Conservation (phyloP, 768 basidiomycete species). For the Exidia glandulosa region DNA sequence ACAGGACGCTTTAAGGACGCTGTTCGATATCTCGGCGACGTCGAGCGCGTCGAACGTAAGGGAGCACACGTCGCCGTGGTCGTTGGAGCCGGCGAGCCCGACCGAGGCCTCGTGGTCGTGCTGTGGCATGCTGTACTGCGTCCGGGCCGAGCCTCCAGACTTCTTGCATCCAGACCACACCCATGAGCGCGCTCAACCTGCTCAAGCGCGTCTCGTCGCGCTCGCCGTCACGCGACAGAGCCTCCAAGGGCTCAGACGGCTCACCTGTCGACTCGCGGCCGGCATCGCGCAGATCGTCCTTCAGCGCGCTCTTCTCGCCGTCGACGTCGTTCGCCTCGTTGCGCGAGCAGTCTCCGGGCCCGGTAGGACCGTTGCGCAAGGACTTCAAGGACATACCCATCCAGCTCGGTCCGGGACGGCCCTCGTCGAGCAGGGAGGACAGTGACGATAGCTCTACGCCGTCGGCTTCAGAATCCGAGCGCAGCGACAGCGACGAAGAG, state of each 20-base stretch:
- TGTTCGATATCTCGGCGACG: slow-evolving; percentile 42
- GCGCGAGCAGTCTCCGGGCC: background rate
- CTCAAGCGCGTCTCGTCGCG: background rate
- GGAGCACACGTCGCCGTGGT: slow-evolving; percentile 24
- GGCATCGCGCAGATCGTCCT: background rate
- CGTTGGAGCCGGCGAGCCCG: background rate
- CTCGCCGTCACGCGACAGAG: background rate
- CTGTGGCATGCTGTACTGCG: background rate
- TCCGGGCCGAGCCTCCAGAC: background rate
- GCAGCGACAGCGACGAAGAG: slow-evolving; percentile 41
- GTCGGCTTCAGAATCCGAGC: too few species aligned
- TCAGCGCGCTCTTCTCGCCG: background rate
- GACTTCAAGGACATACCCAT: background rate
- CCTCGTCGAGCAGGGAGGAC: background rate
- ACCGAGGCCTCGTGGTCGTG: background rate
- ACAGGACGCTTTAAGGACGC: slow-evolving; percentile 50
- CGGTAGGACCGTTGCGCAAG: background rate
- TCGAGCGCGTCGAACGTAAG: slow-evolving; percentile 54
- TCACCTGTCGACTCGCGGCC: background rate
- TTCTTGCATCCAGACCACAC: background rate
- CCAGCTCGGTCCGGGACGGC: background rate
- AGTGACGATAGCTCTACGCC: background rate
- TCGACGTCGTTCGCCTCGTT: background rate
- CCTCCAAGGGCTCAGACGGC: background rate
- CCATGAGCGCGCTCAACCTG: background rate